Evolutionary conservation across 2,329 filamentous ascomycete genomes (phyloP).

Genomic region (Aspergillus brunneoviolaceus): DNA sequence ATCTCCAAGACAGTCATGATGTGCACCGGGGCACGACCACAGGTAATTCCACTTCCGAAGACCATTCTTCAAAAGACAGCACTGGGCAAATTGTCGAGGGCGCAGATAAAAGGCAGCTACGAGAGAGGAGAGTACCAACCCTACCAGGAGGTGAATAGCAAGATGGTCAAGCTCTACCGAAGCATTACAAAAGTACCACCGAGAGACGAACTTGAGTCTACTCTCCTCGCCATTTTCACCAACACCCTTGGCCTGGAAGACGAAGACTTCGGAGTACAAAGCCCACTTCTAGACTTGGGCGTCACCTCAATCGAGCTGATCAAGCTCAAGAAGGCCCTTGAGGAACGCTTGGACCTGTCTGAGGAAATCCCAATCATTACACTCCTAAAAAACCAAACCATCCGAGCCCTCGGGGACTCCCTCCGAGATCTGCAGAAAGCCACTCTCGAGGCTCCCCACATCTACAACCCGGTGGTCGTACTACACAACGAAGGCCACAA

Average conservation of each 20-base stretch:
- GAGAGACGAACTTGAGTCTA: constrained; percentile 7
- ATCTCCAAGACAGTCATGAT: constrained; percentile 14
- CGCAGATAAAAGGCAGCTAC: constrained; percentile 29
- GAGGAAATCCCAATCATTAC: constrained; percentile 40
- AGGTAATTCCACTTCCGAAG: constrained; percentile 15
- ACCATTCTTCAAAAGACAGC: constrained; percentile 13
- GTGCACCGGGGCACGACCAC: constrained; percentile 7
- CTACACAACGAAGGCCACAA: constrained; percentile 27
- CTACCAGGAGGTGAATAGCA: constrained; percentile 12
- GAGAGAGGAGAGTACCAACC: constrained; percentile 49
- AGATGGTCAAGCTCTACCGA: constrained; percentile 7
- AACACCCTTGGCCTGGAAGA: constrained; percentile 9
- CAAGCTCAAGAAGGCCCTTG: constrained; percentile 37
- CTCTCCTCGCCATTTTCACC: constrained; percentile 9
- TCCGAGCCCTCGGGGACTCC: constrained; percentile 29
- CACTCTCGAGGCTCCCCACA: not conserved
- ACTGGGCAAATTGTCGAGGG: constrained; percentile 20
- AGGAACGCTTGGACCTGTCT: constrained; percentile 26
- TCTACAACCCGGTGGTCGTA: constrained; percentile 35
- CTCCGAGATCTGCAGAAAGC: constrained; percentile 16
- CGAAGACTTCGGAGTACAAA: constrained; percentile 17
- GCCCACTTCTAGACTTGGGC: constrained; percentile 29
- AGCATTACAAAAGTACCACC: not conserved
- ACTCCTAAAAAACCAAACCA: constrained; percentile 31
- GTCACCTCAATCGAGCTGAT: constrained; percentile 44